A percentile compares a stretch with the other conserved stretches of the same genome.
Conservation (phyloP, 2,329 filamentous ascomycete genomes). For the Fusarium sp. region DNA sequence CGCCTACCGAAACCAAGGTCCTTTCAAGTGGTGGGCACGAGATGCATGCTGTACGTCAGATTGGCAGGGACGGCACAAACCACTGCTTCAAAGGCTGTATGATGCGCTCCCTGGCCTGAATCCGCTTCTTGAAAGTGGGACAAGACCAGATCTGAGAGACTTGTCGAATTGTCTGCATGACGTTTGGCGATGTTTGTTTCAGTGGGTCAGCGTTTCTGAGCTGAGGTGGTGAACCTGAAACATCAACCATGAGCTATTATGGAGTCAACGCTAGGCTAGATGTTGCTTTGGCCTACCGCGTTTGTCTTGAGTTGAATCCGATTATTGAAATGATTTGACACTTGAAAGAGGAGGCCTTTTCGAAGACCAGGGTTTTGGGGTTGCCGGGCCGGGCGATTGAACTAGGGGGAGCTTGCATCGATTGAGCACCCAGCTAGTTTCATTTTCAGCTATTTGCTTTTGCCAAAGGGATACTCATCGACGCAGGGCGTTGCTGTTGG, state of each 20-base stretch:
- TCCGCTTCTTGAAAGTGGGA: slow-evolving; percentile 37
- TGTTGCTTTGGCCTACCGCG: slow-evolving; percentile 22
- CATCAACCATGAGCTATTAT: slow-evolving; percentile 43
- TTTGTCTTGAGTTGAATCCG: slow-evolving; percentile 34
- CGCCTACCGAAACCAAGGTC: slow-evolving; percentile 42
- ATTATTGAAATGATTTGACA: slow-evolving; percentile 29
- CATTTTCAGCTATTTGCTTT: slow-evolving; percentile 21
- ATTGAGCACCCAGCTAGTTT: slow-evolving; percentile 8
- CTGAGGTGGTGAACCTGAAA: slow-evolving; percentile 45
- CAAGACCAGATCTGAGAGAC: slow-evolving; percentile 18
- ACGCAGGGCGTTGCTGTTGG: slow-evolving; percentile 16
- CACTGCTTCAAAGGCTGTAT: slow-evolving; percentile 34
- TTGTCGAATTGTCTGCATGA: slow-evolving; percentile 32
- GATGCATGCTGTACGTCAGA: slow-evolving; percentile 36
- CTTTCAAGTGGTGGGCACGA: slow-evolving; percentile 22
- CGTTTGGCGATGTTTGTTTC: slow-evolving; percentile 45
- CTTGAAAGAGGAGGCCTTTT: slow-evolving; percentile 35
- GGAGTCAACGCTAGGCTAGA: slow-evolving; percentile 37
- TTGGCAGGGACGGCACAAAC: slow-evolving; percentile 28
- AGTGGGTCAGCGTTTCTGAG: slow-evolving; percentile 40
- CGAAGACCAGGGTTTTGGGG: slow-evolving; percentile 35
- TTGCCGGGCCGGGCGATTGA: slow-evolving; percentile 22
- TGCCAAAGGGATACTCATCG: slow-evolving; percentile 3
- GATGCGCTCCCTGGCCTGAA: slow-evolving; percentile 24
- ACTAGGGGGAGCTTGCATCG: slow-evolving; percentile 11